A percentile compares a stretch with the other conserved stretches of the same genome.
Conservation (phyloP, 495 filamentous ascomycete genomes). For the Aspergillus conjunctus region DNA sequence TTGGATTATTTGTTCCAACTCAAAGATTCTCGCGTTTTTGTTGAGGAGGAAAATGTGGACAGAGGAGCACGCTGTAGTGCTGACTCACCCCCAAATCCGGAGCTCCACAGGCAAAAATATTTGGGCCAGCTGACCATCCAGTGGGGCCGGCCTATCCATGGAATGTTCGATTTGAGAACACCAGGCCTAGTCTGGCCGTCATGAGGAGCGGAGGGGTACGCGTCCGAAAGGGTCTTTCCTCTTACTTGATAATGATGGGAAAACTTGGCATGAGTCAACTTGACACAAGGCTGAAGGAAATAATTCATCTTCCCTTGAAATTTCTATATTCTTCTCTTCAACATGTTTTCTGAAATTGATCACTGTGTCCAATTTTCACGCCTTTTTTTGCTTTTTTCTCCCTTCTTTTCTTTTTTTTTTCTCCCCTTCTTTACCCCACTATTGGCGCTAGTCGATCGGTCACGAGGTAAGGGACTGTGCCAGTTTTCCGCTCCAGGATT, state of each 20-base stretch:
- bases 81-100: neutral
- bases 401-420: constrained; percentile 1
- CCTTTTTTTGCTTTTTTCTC: neutral
- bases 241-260: neutral
- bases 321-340: too few species aligned
- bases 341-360: neutral
- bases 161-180: constrained; percentile 26
- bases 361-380: neutral
- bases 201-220: constrained; percentile 7
- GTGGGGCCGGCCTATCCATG: constrained; percentile 29
- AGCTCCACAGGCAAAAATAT: constrained; percentile 24
- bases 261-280: neutral
- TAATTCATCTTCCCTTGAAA: too few species aligned
- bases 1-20: too few species aligned
- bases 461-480: constrained; percentile 19
- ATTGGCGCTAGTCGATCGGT: constrained; percentile 15
- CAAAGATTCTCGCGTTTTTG: too few species aligned
- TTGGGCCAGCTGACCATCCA: constrained; percentile 24
- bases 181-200: constrained; percentile 11
- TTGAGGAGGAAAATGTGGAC: too few species aligned
- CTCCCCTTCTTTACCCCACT: constrained; percentile 5
- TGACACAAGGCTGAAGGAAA: too few species aligned
- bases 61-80: neutral
- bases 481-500: constrained; percentile 14
- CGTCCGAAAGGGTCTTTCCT: constrained; percentile 9